A percentile compares a stretch with the other conserved stretches of the same genome.
Evolutionary conservation across 2,329 filamentous ascomycete species (phyloP).

Genomic region (Trichoderma endophyticum): DNA sequence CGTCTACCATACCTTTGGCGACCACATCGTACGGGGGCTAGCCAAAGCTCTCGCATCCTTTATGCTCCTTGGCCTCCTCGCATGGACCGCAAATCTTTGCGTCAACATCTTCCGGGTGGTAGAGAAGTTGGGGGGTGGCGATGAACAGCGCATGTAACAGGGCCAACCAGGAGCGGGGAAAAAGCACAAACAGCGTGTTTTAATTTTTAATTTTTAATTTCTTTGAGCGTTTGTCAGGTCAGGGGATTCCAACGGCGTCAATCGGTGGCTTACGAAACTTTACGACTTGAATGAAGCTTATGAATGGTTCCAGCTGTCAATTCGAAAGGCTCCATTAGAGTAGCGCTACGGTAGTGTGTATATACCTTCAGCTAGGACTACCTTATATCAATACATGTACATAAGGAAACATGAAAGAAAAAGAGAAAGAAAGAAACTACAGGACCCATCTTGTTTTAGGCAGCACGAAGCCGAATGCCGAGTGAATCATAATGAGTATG

Average conservation of each 20-base stretch:
- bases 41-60: constrained; percentile 71
- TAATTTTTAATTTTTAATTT: not conserved
- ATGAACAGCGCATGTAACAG: constrained; percentile 37
- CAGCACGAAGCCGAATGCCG: not conserved
- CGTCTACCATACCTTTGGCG: constrained; percentile 50
- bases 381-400: not conserved
- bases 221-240: not conserved
- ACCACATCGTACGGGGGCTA: constrained; percentile 47
- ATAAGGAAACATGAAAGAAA: not conserved
- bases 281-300: not conserved
- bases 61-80: constrained; percentile 74
- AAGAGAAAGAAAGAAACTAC: too few species aligned
- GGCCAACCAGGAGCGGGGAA: not conserved
- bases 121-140: constrained; percentile 56
- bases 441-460: not conserved
- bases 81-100: constrained; percentile 88
- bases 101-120: constrained; percentile 76
- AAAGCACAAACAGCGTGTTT: not conserved
- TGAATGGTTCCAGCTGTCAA: not conserved
- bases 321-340: not conserved
- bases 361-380: not conserved
- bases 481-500: not conserved
- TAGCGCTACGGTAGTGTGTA: not conserved
- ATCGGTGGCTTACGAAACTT: not conserved
- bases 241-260: not conserved